Evolutionary conservation across 108 stramenopile genomes (phyloP).

Genomic region (Cyclotella distinguenda): DNA sequence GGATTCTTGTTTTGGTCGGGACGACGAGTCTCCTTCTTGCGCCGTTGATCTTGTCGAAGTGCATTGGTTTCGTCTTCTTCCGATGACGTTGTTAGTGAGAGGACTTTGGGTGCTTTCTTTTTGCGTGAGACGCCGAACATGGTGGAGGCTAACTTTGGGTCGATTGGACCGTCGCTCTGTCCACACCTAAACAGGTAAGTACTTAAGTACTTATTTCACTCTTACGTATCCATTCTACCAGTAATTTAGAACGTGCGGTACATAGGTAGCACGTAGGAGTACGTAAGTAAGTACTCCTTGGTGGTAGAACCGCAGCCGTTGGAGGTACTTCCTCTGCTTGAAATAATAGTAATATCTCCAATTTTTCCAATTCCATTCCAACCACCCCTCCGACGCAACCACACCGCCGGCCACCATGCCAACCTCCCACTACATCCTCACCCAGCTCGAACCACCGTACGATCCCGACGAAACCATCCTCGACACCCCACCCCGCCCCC

Average conservation of each 20-base stretch:
- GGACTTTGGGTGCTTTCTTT: slow-evolving; percentile 3
- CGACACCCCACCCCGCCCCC: slow-evolving; percentile 3
- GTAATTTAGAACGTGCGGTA: no score
- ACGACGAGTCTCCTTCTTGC: slow-evolving; percentile 11
- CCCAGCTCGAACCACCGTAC: background rate
- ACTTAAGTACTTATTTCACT: no score
- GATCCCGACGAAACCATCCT: slow-evolving; percentile 9
- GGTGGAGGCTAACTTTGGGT: background rate
- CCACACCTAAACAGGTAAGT: no score
- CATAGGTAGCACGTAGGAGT: no score
- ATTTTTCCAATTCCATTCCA: no score
- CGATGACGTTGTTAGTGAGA: slow-evolving; percentile 3
- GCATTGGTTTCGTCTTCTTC: slow-evolving; percentile 15
- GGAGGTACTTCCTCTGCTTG: no score
- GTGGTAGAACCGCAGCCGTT: no score
- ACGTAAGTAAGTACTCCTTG: no score
- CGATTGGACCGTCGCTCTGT: no score
- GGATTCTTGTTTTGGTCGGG: slow-evolving; percentile 13
- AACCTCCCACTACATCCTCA: slow-evolving; percentile 23
- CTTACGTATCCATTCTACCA: background rate
- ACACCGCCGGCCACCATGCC: slow-evolving; percentile 9
- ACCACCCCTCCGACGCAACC: background rate
- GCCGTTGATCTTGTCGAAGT: background rate
- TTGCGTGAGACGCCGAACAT: slow-evolving; percentile 50
- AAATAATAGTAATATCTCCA: no score